Conservation (phyloP, 202 grass and related monocot species). For the Dendrocalamus latiflorus region DNA sequence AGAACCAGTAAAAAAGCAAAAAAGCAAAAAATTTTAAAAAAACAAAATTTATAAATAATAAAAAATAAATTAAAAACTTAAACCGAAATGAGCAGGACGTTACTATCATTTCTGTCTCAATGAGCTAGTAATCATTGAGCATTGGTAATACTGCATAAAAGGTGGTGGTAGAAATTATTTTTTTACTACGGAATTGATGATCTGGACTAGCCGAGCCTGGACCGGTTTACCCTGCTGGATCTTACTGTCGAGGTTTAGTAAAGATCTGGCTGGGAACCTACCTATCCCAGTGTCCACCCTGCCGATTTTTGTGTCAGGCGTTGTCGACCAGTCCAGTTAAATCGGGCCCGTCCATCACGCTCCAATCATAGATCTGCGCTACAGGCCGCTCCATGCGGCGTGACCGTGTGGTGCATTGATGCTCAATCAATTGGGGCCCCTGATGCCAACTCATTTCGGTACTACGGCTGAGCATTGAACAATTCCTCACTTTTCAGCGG, state of each 20-base stretch:
- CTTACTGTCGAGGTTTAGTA: background rate
- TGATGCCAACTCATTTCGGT: constrained; percentile 11
- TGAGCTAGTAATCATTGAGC: background rate
- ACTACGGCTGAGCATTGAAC: background rate
- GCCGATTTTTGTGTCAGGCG: constrained; percentile 37
- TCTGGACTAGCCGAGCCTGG: too few relatives aligned
- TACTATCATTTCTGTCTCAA: background rate
- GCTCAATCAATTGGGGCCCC: background rate
- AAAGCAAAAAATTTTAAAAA: too few relatives aligned
- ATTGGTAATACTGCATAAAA: background rate
- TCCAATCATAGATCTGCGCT: constrained; percentile 29
- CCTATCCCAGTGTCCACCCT: background rate
- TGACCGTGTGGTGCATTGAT: background rate
- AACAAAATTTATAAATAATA: too few relatives aligned
- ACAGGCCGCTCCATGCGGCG: constrained; percentile 9
- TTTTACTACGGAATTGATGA: background rate
- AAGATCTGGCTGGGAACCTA: constrained; percentile 11
- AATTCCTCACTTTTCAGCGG: background rate
- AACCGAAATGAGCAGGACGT: too few relatives aligned
- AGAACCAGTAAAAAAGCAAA: too few relatives aligned
- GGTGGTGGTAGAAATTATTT: background rate
- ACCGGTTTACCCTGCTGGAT: background rate
- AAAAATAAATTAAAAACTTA: too few relatives aligned
- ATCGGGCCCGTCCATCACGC: constrained; percentile 20
- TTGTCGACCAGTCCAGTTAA: constrained; percentile 23